phyloP scores from a whole-genome alignment of 2,329 filamentous ascomycete genomes.

The Herpomyces periplanetae region DNA sequence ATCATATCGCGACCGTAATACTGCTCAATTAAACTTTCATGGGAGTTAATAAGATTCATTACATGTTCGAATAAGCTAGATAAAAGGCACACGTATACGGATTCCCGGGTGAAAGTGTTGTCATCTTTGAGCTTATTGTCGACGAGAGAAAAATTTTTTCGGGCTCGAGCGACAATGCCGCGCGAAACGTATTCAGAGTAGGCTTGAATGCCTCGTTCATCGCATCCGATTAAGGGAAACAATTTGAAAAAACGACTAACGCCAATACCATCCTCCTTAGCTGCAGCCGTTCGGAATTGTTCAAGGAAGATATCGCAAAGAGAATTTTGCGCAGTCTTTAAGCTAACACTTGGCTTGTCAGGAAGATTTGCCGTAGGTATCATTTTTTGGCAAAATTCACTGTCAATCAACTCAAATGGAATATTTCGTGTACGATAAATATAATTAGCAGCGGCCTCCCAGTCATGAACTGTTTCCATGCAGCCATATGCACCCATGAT shows the following conservation, averaged over 20 bases:
- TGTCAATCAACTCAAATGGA: conserved; percentile 35
- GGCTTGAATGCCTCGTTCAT: conserved; percentile 60
- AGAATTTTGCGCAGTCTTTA: conserved; percentile 55
- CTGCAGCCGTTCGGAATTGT: conserved; percentile 71
- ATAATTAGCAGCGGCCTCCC: conserved; percentile 80
- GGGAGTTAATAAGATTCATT: conserved; percentile 70
- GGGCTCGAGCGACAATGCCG: conserved; percentile 49
- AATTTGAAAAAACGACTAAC: conserved; percentile 94
- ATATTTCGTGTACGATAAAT: conserved; percentile 45
- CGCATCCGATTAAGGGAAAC: conserved; percentile 63
- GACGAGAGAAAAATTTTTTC: too few relatives aligned
- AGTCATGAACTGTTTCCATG: conserved; percentile 92
- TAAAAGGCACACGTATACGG: conserved; percentile 58
- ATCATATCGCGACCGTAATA: conserved; percentile 82
- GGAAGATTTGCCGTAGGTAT: conserved; percentile 87
- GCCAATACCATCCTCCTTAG: conserved; percentile 47
- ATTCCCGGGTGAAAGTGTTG: conserved; percentile 51
- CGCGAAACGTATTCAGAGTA: conserved; percentile 89
- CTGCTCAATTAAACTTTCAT: conserved; percentile 57
- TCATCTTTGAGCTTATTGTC: conserved; percentile 37
- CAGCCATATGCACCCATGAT: conserved; percentile 72
- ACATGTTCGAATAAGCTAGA: conserved; percentile 90
- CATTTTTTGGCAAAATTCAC: conserved; percentile 56
- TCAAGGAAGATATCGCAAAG: conserved; percentile 60
- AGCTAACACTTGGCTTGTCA: conserved; percentile 48